Evolutionary conservation across 352 stramenopile genomes (phyloP).

Genomic region (Thraustotheca clavata): DNA sequence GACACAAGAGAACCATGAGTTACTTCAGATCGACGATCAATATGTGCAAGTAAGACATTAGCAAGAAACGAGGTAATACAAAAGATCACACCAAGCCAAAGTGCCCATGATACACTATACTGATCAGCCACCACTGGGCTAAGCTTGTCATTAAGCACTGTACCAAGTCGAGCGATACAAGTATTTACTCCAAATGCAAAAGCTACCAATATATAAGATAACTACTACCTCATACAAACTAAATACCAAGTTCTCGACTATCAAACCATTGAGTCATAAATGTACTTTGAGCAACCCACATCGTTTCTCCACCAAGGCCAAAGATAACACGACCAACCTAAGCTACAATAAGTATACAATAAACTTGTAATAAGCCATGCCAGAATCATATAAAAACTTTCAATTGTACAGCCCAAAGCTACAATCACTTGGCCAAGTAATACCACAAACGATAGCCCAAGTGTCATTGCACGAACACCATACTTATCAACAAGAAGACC

Average conservation of each 20-base stretch:
- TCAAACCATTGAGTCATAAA: conserved; percentile 56
- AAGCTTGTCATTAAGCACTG: conserved; percentile 20
- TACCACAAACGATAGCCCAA: conserved; percentile 23
- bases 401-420: conserved; percentile 27
- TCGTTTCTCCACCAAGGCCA: conserved; percentile 53
- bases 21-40: conserved; percentile 3
- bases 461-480: conserved; percentile 31
- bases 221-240: background rate
- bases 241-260: conserved; percentile 33
- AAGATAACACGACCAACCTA: conserved; percentile 51
- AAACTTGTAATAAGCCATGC: conserved; percentile 8
- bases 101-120: conserved; percentile 12
- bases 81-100: conserved; percentile 13
- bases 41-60: conserved; percentile 1
- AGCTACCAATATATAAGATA: background rate
- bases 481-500: conserved; percentile 45
- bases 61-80: conserved; percentile 9
- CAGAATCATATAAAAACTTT: conserved; percentile 25
- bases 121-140: conserved; percentile 13
- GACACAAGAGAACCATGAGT: background rate
- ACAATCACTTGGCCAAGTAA: conserved; percentile 40
- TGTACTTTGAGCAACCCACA: conserved; percentile 45
- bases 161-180: conserved; percentile 13
- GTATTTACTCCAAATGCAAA: conserved; percentile 25
- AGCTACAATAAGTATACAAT: conserved; percentile 24